Base-by-base conservation (phyloP, 306 rosid species). In the Hippophae tibetana region DNA sequence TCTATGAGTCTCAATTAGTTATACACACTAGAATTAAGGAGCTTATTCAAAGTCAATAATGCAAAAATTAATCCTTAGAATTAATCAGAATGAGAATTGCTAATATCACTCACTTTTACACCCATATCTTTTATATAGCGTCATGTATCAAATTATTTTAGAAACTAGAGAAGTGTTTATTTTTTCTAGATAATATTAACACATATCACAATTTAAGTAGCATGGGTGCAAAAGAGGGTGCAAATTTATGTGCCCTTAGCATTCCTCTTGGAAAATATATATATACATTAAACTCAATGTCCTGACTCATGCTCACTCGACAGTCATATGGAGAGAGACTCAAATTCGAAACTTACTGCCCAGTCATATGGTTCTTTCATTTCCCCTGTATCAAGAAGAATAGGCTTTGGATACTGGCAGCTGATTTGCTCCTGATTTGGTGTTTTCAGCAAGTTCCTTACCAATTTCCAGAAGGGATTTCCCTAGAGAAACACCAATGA, bases 321-420 rank as follows among this genome's bases (percentile, higher is more conserved):
- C 26, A 45, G 10, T 10, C 13, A 44, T 45, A 46, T 45, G 11
- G 18, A 18, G n/a, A 10, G 57, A 18, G 40, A 64, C 1, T 8
- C 26, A 44, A 31, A 7, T 10, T 42, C 5, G 53, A 58, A 11
- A 58, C 72, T 60, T n/a, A 68, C 72, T 10, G 73, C 73, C 67
- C 73, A 68, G 12, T 53, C 73, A 60, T 68, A 60, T 38, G 73
- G 67, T 25, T 68, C 56, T 55, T 68, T 68, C 73, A 68, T 68
- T 26, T 68, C 73, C 43, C 67, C 67, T 53, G 67, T 68, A 47
- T 68, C 73, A 42, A 68, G 62, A 10, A 68, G 43, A 31, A 68
- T 13, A 27, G 73, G 73, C 73, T 68, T 68, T 23, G 73, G 73
- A 31, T 14, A 31, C 50, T 60, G 73, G 43, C 62, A 61, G 1